Evolutionary conservation across 2,329 filamentous ascomycete species (phyloP).

Genomic region (Colletotrichum acutatum): DNA sequence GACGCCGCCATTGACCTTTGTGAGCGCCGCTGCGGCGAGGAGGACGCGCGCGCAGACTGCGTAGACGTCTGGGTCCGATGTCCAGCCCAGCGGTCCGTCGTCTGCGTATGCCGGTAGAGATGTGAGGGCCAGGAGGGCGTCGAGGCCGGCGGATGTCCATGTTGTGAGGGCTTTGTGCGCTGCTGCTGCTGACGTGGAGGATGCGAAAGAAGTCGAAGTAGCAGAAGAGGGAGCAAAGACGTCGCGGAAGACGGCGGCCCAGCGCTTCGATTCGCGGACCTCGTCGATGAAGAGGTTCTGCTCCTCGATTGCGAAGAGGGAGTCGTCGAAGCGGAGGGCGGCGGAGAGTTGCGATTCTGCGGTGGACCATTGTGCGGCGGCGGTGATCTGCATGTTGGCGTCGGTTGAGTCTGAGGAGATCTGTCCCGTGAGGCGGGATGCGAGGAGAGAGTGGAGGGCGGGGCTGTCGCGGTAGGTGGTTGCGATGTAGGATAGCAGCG

Average conservation of each 20-base stretch:
- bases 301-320: conserved; percentile 88
- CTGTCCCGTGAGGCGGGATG: conserved; percentile 55
- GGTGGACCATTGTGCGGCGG: conserved; percentile 37
- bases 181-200: conserved; percentile 19
- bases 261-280: conserved; percentile 77
- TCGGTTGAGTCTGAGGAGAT: background rate
- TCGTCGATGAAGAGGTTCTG: conserved; percentile 95
- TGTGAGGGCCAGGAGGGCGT: conserved; percentile 49
- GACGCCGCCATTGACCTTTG: background rate
- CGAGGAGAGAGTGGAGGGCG: conserved; percentile 54
- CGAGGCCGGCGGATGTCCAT: conserved; percentile 66
- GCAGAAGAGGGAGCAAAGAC: background rate
- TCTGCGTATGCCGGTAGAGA: conserved; percentile 37
- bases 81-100: conserved; percentile 80
- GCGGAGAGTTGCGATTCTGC: conserved; percentile 53
- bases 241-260: conserved; percentile 64
- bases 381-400: background rate
- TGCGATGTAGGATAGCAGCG: conserved; percentile 57
- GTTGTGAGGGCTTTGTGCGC: conserved; percentile 39
- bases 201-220: background rate
- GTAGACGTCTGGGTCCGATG: conserved; percentile 75
- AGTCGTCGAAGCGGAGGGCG: conserved; percentile 67
- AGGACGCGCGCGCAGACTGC: conserved; percentile 64
- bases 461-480: conserved; percentile 45
- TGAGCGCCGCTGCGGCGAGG: conserved; percentile 50